These are phyloP conservation scores for Neophaeococcomyces aloes DNA, from an alignment of 2,329 filamentous ascomycete genomes.

Conservation along the genomic window DNA sequence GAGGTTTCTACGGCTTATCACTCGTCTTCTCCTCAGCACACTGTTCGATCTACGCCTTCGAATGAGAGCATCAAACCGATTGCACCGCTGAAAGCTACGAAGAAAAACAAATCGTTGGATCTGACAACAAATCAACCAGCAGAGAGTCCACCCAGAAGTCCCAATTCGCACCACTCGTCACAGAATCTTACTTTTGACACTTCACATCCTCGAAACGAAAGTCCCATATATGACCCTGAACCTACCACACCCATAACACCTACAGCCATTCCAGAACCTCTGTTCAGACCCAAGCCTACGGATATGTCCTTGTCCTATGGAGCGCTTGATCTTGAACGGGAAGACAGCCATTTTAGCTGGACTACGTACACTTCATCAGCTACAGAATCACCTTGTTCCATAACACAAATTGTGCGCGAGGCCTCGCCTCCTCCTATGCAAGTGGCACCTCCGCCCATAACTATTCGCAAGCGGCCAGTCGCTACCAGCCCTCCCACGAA, in stretches of 20 bases:
- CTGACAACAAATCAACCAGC: not conserved
- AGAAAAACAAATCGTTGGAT: constrained; percentile 7
- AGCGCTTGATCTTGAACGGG: not conserved
- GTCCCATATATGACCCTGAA: constrained; percentile 4
- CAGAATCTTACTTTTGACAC: not conserved
- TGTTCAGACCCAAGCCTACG: constrained; percentile 20
- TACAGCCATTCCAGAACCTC: constrained; percentile 56
- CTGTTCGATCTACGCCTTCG: constrained; percentile 16
- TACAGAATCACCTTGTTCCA: constrained; percentile 29
- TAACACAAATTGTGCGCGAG: constrained; percentile 31
- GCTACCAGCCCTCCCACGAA: constrained; percentile 19
- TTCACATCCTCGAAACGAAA: constrained; percentile 1
- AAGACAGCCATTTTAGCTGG: constrained; percentile 50
- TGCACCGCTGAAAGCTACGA: constrained; percentile 33
- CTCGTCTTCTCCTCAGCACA: constrained; percentile 11
- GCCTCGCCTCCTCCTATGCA: constrained; percentile 29
- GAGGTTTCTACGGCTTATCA: not conserved
- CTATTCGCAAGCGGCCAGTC: constrained; percentile 30
- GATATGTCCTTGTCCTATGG: not conserved
- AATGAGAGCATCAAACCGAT: constrained; percentile 34
- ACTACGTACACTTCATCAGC: constrained; percentile 48
- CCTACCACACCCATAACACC: constrained; percentile 14
- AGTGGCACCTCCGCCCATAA: constrained; percentile 26
- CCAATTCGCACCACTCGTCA: not conserved
- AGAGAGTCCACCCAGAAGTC: not conserved